Evolutionary conservation across 2,329 filamentous ascomycete genomes (phyloP).

Genomic region (Domatiomyces catenatus): DNA sequence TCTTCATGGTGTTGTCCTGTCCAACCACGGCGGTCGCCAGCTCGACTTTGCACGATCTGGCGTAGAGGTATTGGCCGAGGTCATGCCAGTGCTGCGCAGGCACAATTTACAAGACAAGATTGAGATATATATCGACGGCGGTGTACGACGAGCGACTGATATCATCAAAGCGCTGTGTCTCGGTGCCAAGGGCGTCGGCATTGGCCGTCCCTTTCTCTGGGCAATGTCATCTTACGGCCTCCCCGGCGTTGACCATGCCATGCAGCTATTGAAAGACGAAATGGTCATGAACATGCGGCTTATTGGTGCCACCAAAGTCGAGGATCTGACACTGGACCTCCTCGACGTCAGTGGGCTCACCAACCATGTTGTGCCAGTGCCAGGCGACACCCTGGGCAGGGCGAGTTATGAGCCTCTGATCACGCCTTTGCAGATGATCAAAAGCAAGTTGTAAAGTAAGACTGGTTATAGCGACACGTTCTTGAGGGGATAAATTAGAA

Average conservation of each 20-base stretch:
- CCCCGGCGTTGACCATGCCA: slow-evolving; percentile 75
- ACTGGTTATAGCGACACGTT: neutral
- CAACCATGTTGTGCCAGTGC: slow-evolving; percentile 43
- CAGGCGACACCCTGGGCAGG: slow-evolving; percentile 44
- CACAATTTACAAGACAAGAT: slow-evolving; percentile 59
- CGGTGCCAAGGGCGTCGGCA: slow-evolving; percentile 81
- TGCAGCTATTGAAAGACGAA: slow-evolving; percentile 86
- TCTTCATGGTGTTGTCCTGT: slow-evolving; percentile 79
- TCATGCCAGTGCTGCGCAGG: slow-evolving; percentile 70
- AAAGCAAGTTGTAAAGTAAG: slow-evolving; percentile 24
- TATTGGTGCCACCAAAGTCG: slow-evolving; percentile 61
- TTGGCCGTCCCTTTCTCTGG: slow-evolving; percentile 86
- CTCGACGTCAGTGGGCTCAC: slow-evolving; percentile 61
- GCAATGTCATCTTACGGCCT: slow-evolving; percentile 89
- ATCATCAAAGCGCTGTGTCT: slow-evolving; percentile 91
- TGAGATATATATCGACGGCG: slow-evolving; percentile 84
- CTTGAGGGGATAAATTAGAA: neutral
- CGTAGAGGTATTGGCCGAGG: slow-evolving; percentile 81
- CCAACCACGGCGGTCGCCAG: slow-evolving; percentile 90
- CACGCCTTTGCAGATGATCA: slow-evolving; percentile 34
- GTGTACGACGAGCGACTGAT: slow-evolving; percentile 77
- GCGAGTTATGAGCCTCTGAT: slow-evolving; percentile 42
- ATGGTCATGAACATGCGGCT: slow-evolving; percentile 99
- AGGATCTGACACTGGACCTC: slow-evolving; percentile 64
- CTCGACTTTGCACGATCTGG: slow-evolving; percentile 81